Base-by-base conservation (phyloP, 2,329 filamentous ascomycete genomes). In the Aphanocladium album region DNA sequence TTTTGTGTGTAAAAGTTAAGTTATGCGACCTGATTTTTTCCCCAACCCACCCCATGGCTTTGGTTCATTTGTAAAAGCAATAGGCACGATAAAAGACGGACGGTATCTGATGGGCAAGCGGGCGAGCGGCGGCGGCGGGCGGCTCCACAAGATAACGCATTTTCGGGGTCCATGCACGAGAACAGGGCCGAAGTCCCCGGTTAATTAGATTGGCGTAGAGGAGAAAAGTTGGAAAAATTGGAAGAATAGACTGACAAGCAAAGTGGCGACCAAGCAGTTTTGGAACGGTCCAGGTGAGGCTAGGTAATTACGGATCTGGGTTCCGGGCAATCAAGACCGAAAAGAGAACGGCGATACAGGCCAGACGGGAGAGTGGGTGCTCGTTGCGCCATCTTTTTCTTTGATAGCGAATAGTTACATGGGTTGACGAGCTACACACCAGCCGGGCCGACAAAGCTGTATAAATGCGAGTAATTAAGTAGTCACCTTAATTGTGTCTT, bases 161-260 rank as follows among this genome's bases (percentile, higher is more conserved):
- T 30, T 51, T 51, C 55, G 45, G 46, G 53, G 35, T 5, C 55
- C 55, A 33, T 58, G 55, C 55, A 46, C 46, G 21, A 57, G 45
- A 58, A 41, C 55, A 58, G 55, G 55, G 55, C 55, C 55, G 55
- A 58, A 49, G 55, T 58, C 55, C 55, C 55, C 46, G 46, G 35
- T 58, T 21, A 58, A 58, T 19, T 47, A 56, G 43, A 27, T n/a
- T 25, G 55, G 45, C 33, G 27, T 23, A 57, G 9, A 47, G 16
- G 43, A 56, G n/a, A 57, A 49, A 47, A 39, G 19, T 17, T 11
- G 11, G 7, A 25, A 37, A 49, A 33, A 17, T 33, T 6, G 30
- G 30, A 30, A 30, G 30, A 30, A 30, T 30, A 30, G 30, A 46
- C 21, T 5, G 16, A 57, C 2, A 27, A 27, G 9, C 5, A 30